Base-by-base conservation (phyloP, 2,329 filamentous ascomycete species). In the Pseudopyrenochaeta lycopersici region DNA sequence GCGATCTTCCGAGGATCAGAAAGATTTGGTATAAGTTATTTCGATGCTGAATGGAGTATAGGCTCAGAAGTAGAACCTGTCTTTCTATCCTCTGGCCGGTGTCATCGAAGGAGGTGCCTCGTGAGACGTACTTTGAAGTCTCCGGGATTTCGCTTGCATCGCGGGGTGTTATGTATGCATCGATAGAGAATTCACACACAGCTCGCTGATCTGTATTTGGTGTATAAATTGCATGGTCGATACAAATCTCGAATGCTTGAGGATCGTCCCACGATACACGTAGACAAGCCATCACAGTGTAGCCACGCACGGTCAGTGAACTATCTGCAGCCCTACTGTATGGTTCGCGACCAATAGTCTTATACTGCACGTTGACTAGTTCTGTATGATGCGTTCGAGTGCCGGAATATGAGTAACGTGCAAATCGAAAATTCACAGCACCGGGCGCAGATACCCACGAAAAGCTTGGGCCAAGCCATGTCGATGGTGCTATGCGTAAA, bases 361-460 rank as follows among this genome's bases (percentile, higher is more conserved):
- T 46, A 17, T 36, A 36, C 4, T 18, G 4, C 12, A 21, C 10
- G 12, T 46, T 17, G 14, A 46, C 14, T 12, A 46, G 5, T 36
- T 46, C 15, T 33, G 30, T 23, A 31, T 46, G 43, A 10, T 9
- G 30, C 20, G 21, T 35, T 35, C 43, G 43, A 35, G 43, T 20
- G 17, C 30, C 43, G 3, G 30, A 17, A 15, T 46, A 33, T 7
- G 43, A 35, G n/a, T 33, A 21, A 20, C 43, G 29, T 6, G 30
- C 29, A n/a, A 46, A 46, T 14, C 43, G 43, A 21, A 46, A 46
- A 12, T 23, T 46, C 11, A 46, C 43, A 35, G 43, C 43, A 35
- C 43, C 43, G n/a, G 43, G 30, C 20, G 20, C 9, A 10, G 43
- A 46, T 23, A 18, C 43, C 43, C 43, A 46, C 12, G 43, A 46